Conservation (phyloP, 805 yeast species). For the Wickerhamomyces tratensis region DNA sequence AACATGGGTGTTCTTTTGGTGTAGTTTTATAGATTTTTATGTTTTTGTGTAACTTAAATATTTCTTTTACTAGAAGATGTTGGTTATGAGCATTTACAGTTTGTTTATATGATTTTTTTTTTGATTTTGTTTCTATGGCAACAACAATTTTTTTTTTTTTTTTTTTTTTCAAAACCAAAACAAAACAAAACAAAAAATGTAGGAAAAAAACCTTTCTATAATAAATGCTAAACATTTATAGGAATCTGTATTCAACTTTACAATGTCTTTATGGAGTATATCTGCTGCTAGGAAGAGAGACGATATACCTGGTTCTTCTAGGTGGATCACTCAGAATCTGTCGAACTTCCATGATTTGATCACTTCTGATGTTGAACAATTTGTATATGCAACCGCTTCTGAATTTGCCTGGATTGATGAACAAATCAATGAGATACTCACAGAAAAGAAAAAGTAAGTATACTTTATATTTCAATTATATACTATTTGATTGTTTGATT, state of each 20-base stretch:
- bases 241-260: not conserved
- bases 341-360: constrained; percentile 28
- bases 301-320: constrained; percentile 39
- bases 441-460: constrained; percentile 16
- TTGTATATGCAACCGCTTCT: constrained; percentile 27
- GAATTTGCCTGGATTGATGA: constrained; percentile 32
- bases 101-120: no score
- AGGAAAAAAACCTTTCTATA: no score
- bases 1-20: no score
- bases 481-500: not conserved
- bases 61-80: no score
- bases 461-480: constrained; percentile 1
- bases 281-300: constrained; percentile 17
- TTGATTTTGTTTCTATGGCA: no score
- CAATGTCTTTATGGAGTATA: constrained; percentile 21
- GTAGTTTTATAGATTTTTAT: no score
- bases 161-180: no score
- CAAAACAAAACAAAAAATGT: no score
- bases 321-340: constrained; percentile 39
- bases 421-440: constrained; percentile 27
- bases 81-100: no score
- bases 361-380: constrained; percentile 26
- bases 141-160: no score
- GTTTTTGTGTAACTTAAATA: no score
- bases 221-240: not conserved